Evolutionary conservation across 192 early-diverging fungal species (phyloP).

Genomic region (Coemansia sp.): DNA sequence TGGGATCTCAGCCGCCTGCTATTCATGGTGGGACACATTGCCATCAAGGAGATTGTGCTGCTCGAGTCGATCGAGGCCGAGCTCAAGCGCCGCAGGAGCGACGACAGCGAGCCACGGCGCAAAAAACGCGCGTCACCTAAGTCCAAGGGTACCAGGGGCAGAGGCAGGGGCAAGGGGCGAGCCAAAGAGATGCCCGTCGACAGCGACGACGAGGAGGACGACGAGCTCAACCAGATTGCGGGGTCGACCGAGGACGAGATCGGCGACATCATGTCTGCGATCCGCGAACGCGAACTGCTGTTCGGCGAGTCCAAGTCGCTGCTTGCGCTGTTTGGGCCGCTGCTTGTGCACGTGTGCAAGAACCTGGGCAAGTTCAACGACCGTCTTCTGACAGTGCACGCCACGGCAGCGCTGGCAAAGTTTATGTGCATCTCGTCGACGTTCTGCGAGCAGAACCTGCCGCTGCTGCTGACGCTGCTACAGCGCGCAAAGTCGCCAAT

Average conservation of each 20-base stretch:
- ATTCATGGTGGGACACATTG: constrained; percentile 93
- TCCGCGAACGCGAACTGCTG: constrained; percentile 91
- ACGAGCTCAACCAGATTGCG: constrained; percentile 91
- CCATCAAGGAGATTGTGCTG: constrained; percentile 95
- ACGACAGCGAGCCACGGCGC: constrained; percentile 36
- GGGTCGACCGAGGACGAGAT: constrained; percentile 97
- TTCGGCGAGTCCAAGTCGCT: constrained; percentile 73
- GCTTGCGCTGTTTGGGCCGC: constrained; percentile 75
- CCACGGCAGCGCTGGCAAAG: constrained; percentile 87
- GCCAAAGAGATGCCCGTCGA: constrained; percentile 19
- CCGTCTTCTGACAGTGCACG: constrained; percentile 82
- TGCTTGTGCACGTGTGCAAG: constrained; percentile 79
- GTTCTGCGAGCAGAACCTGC: constrained; percentile 92
- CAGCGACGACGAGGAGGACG: constrained; percentile 54
- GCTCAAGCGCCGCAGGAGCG: constrained; percentile 77
- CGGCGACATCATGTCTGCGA: constrained; percentile 77
- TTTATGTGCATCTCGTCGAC: constrained; percentile 96
- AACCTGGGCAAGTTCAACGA: constrained; percentile 80
- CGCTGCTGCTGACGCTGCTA: constrained; percentile 86
- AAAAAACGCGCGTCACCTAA: constrained; percentile 40
- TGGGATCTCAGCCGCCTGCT: constrained; percentile 84
- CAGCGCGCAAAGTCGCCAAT: constrained; percentile 79
- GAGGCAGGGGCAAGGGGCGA: constrained; percentile 23
- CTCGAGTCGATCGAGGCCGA: constrained; percentile 92
- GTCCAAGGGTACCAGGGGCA: constrained; percentile 1